A percentile compares a stretch with the other conserved stretches of the same genome.
Evolutionary conservation across 495 filamentous ascomycete genomes (phyloP).

Genomic region (Penicillium malachiteum): DNA sequence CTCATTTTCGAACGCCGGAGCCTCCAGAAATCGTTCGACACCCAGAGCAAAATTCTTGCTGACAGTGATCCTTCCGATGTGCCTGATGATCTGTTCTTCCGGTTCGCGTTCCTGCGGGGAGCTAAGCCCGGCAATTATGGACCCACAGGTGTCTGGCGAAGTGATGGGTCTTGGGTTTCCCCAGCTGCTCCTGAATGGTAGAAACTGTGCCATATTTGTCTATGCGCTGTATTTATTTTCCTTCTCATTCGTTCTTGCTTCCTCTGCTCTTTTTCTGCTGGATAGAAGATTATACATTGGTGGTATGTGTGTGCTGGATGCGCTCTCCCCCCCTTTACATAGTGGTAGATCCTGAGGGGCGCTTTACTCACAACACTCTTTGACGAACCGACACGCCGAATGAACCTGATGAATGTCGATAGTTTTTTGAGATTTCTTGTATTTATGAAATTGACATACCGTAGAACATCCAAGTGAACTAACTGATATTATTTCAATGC

Average conservation of each 20-base stretch:
- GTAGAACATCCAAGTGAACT: background rate
- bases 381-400: background rate
- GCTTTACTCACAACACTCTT: conserved; percentile 1
- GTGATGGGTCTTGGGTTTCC: conserved; percentile 65
- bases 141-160: conserved; percentile 74
- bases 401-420: background rate
- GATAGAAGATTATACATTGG: conserved; percentile 2
- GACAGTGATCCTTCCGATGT: conserved; percentile 36
- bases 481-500: too few species aligned
- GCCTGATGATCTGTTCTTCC: conserved; percentile 69
- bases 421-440: background rate
- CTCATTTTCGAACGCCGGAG: conserved; percentile 19
- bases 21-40: conserved; percentile 6
- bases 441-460: background rate
- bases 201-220: too few species aligned
- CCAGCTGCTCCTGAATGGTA: conserved; percentile 18
- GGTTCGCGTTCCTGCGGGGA: conserved; percentile 78
- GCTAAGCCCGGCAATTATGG: conserved; percentile 72
- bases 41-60: conserved; percentile 29
- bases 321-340: background rate
- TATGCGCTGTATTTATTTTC: background rate
- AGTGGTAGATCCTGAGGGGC: background rate
- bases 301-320: conserved; percentile 4
- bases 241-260: background rate
- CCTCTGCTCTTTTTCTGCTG: background rate